Evolutionary conservation across 2,329 filamentous ascomycete species (phyloP), one percentile per base, ranked within the genome.

Genomic region (Orbilia ellipsospora): DNA sequence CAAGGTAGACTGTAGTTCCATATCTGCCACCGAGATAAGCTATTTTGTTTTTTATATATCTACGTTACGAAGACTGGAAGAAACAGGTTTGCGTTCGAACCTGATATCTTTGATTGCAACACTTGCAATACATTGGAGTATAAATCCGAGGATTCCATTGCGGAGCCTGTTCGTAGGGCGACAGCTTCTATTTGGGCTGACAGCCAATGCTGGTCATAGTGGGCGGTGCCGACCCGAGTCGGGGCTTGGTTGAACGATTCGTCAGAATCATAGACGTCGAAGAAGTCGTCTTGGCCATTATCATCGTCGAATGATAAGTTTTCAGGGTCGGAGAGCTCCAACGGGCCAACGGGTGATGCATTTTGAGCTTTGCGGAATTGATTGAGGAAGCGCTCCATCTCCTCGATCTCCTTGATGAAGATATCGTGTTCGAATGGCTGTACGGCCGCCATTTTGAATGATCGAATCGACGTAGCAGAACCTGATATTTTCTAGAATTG

Each of bases 1-100:
- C 42, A 99, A 86, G 48, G 90, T 89, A 80, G 93, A 94, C 82
- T 98, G 94, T n/a, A 98, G 84, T 82, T 96, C 93, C 70, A 96
- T 92, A 70, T 97, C 91, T 36, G 88, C 18, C 36, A 31, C 13
- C n/a, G 10, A 23, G 23, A 75, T 75, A 69, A 75, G 72, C 72
- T 28, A 86, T 52, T 82, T 83, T n/a, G 84, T 48, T 18, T 48
- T 83, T 13, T 42, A 3, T 16, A 31, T 4, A 4, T 23, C n/a
- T 13, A 51, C 51, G n/a, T 65, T 10, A 42, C 44, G 44, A 48
- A 12, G 44, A 48, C n/a, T 50, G 52, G 44, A 48, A n/a, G 15
- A 48, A 42, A 20, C 20, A 64, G 31, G 59, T 45, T 45, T 42
- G 54, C n/a, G 23, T 36, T 55, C 72, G 60, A 74, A 69, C 74